A percentile compares a stretch with the other conserved stretches of the same genome.
Evolutionary conservation across 306 rosid species (phyloP).

Genomic region (Morella rubra): DNA sequence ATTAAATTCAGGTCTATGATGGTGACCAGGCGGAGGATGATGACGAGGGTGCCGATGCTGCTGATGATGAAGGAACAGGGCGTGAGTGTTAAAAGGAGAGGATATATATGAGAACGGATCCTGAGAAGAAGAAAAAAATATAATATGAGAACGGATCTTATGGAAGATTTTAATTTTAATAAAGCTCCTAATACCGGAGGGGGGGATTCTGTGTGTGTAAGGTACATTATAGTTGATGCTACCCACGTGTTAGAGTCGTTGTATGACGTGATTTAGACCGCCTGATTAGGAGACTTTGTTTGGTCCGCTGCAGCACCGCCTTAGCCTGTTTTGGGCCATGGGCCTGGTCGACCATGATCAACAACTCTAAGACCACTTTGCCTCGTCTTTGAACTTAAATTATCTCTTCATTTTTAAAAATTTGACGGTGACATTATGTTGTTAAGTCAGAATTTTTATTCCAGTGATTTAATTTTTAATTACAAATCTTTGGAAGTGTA

Average conservation of each 20-base stretch:
- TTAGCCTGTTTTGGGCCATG: constrained; percentile 21
- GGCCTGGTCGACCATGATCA: neutral
- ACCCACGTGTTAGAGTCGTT: constrained; percentile 2
- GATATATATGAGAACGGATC: neutral
- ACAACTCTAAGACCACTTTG: too few species aligned
- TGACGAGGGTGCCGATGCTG: constrained; percentile 15
- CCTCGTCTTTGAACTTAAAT: too few species aligned
- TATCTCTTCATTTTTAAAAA: too few species aligned
- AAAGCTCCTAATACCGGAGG: neutral
- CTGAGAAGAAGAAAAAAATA: neutral
- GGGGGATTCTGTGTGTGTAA: neutral
- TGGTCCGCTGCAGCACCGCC: neutral
- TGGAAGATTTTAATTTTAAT: constrained; percentile 6
- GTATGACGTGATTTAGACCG: constrained; percentile 6
- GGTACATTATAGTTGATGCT: constrained; percentile 15
- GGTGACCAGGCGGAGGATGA: constrained; percentile 1
- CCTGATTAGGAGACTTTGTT: neutral
- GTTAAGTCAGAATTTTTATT: too few species aligned
- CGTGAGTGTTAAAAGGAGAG: neutral
- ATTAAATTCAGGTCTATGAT: constrained; percentile 13
- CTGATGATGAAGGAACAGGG: constrained; percentile 29
- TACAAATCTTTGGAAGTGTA: too few species aligned
- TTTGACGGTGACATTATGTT: too few species aligned
- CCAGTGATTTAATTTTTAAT: too few species aligned
- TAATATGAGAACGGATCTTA: neutral